These are phyloP conservation scores for Pachyrhizus erosus DNA, from an alignment of 306 rosid species.

Conservation along the genomic window DNA sequence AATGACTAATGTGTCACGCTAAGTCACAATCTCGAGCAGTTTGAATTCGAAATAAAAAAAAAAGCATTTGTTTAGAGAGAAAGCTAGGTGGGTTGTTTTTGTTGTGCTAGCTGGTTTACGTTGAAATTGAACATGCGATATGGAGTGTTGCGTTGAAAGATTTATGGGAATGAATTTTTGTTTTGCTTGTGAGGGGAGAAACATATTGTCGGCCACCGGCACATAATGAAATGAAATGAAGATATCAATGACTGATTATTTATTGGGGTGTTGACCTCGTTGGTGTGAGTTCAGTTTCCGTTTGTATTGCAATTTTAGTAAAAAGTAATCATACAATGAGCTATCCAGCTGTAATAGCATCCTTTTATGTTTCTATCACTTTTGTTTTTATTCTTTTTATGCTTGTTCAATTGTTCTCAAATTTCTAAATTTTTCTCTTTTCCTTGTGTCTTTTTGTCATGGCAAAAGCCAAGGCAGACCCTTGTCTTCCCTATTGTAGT, in stretches of 20 bases:
- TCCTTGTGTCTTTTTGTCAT: slow-evolving; percentile 21
- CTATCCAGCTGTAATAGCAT: slow-evolving; percentile 58
- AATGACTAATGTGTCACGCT: neutral
- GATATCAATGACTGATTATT: slow-evolving; percentile 38
- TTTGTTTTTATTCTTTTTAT: neutral
- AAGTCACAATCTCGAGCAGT: neutral
- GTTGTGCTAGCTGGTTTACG: neutral
- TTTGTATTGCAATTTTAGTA: slow-evolving; percentile 38
- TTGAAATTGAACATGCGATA: neutral
- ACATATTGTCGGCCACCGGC: slow-evolving; percentile 71
- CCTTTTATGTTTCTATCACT: neutral
- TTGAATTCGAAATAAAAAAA: neutral
- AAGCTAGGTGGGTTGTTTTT: neutral
- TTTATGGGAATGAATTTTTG: slow-evolving; percentile 40
- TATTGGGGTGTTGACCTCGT: slow-evolving; percentile 61
- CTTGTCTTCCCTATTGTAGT: slow-evolving; percentile 40
- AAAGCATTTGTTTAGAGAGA: neutral
- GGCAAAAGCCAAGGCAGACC: slow-evolving; percentile 38
- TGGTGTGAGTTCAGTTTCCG: slow-evolving; percentile 42
- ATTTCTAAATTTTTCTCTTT: neutral
- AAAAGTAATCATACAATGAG: slow-evolving; percentile 23
- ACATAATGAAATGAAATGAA: slow-evolving; percentile 36
- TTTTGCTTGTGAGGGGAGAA: slow-evolving; percentile 53
- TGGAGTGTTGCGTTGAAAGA: neutral
- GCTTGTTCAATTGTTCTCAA: neutral